Evolutionary conservation across 352 stramenopile genomes (phyloP).

Genomic region (Globisporangium viniferum): DNA sequence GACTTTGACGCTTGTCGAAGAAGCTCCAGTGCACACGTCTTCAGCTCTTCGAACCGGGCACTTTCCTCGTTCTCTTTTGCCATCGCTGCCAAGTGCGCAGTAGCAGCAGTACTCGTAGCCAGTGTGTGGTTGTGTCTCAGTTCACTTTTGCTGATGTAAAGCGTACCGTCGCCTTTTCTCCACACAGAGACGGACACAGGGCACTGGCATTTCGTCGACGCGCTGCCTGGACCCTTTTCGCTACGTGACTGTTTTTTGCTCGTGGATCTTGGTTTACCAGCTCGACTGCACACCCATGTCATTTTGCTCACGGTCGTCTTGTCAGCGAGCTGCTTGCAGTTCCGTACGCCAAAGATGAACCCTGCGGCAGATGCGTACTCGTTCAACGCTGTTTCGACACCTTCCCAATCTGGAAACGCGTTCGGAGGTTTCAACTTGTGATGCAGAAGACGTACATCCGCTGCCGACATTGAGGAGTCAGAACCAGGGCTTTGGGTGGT

Average conservation of each 20-base stretch:
- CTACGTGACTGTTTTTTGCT: background rate
- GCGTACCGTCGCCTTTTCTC: background rate
- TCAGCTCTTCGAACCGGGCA: background rate
- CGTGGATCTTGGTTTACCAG: background rate
- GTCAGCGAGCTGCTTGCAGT: background rate
- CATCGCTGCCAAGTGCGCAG: background rate
- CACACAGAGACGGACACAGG: background rate
- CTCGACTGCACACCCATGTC: background rate
- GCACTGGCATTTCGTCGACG: background rate
- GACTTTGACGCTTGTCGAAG: background rate
- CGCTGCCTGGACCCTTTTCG: background rate
- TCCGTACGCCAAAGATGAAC: background rate
- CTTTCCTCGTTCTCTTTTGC: background rate
- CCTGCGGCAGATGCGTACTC: background rate
- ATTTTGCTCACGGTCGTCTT: background rate
- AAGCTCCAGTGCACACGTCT: background rate
- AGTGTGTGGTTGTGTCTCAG: background rate
- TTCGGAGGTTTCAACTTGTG: background rate
- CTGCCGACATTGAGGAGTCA: background rate
- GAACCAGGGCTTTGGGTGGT: background rate
- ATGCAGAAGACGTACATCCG: background rate
- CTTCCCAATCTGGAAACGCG: background rate
- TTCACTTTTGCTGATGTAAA: background rate
- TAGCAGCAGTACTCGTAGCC: background rate
- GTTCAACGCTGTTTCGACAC: background rate